A percentile compares a stretch with the other conserved stretches of the same genome.
Evolutionary conservation across 225 moss, liverwort and hornwort genomes (phyloP).

Genomic region (Lunularia cruciata): DNA sequence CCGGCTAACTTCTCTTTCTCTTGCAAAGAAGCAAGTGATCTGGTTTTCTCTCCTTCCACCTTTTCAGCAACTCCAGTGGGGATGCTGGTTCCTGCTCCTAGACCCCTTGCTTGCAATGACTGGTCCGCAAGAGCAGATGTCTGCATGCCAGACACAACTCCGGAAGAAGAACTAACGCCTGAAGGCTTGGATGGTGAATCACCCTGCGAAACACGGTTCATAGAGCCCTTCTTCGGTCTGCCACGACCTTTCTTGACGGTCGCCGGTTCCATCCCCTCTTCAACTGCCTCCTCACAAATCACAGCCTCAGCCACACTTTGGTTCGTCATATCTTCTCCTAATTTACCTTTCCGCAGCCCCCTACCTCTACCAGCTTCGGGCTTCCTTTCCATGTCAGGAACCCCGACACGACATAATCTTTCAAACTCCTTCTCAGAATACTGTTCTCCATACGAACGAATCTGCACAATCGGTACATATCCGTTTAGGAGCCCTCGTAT

Average conservation of each 20-base stretch:
- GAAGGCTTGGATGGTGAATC: slow-evolving; percentile 15
- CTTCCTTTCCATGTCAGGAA: slow-evolving; percentile 52
- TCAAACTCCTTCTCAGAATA: slow-evolving; percentile 96
- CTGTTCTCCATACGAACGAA: slow-evolving; percentile 73
- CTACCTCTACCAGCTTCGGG: slow-evolving; percentile 44
- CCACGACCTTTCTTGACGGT: slow-evolving; percentile 46
- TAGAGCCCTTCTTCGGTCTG: slow-evolving; percentile 38
- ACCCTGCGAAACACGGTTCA: slow-evolving; percentile 10
- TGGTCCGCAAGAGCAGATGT: slow-evolving; percentile 20
- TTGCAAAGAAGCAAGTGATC: slow-evolving; percentile 44
- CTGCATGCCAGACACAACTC: neutral
- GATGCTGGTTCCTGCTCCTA: slow-evolving; percentile 10
- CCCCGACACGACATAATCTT: slow-evolving; percentile 74
- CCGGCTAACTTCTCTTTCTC: slow-evolving; percentile 29
- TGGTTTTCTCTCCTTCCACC: slow-evolving; percentile 44
- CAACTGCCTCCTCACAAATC: slow-evolving; percentile 12
- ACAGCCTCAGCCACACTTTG: slow-evolving; percentile 17
- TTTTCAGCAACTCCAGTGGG: slow-evolving; percentile 21
- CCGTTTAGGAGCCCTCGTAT: neutral
- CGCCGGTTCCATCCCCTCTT: slow-evolving; percentile 7
- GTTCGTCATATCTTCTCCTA: slow-evolving; percentile 30
- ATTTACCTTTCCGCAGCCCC: slow-evolving; percentile 32
- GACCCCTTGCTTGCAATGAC: slow-evolving; percentile 16
- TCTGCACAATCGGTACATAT: slow-evolving; percentile 50
- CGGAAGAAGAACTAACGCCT: neutral